Conservation (phyloP, 108 stramenopile species). For the Cyclotella atomus region DNA sequence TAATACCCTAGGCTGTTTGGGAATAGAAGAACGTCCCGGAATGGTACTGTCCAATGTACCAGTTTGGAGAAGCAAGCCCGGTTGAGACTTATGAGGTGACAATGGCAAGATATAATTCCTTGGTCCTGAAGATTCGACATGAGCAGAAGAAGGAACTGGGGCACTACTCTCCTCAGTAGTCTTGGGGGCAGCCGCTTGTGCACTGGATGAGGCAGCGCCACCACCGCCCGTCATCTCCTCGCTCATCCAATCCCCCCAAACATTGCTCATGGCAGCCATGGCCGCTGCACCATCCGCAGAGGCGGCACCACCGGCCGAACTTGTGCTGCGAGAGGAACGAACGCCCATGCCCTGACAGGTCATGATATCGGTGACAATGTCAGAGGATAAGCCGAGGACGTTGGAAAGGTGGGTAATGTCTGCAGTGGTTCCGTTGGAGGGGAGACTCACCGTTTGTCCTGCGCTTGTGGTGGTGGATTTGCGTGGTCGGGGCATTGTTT, state of each 20-base stretch:
- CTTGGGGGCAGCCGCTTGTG: conserved; percentile 2
- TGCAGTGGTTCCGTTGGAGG: conserved; percentile 26
- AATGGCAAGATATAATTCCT: conserved; percentile 46
- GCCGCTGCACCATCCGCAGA: conserved; percentile 27
- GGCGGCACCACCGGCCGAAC: conserved; percentile 13
- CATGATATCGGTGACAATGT: conserved; percentile 75
- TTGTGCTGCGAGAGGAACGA: conserved; percentile 18
- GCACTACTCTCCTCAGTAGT: neutral
- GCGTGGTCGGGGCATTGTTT: conserved; percentile 13
- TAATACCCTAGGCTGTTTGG: conserved; percentile 30
- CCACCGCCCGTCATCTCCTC: conserved; percentile 63
- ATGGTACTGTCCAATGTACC: conserved; percentile 82
- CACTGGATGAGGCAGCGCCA: neutral
- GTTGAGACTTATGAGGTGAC: conserved; percentile 6
- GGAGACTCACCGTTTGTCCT: conserved; percentile 12
- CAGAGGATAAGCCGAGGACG: conserved; percentile 43
- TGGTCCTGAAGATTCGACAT: conserved; percentile 18
- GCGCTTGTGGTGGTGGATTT: neutral
- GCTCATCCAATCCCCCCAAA: conserved; percentile 88
- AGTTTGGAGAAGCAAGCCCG: conserved; percentile 75
- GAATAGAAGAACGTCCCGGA: conserved; percentile 25
- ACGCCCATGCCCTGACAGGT: conserved; percentile 73
- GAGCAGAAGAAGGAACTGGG: conserved; percentile 9
- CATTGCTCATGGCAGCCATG: conserved; percentile 58
- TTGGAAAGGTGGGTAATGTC: conserved; percentile 8